Evolutionary conservation across 2,329 filamentous ascomycete genomes (phyloP), one percentile per base, ranked within the genome.

Genomic region (Pseudocercospora crystallina): DNA sequence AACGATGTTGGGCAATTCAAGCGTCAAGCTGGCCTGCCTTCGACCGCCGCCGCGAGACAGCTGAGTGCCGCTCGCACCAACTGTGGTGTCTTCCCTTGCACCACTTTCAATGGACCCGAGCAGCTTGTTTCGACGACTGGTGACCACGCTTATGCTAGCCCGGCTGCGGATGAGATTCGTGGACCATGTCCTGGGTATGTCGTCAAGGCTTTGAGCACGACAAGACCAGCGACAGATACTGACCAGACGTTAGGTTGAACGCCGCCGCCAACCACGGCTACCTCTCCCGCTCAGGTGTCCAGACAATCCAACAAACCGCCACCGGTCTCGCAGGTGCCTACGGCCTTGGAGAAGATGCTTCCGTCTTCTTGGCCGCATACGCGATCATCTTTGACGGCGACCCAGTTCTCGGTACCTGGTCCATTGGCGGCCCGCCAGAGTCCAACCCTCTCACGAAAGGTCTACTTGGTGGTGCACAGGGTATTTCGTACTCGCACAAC

Each of bases 401-500:
- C 34, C 41, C 45, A 10, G 13, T 47, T 10, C 39, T 14, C 2
- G 37, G 12, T 33, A 53, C 43, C 3, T 66, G 64, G 65, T 63
- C 59, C 5, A 67, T 67, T 13, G 65, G 64, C n/a, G 40, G 48
- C 5, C 53, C 49, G 14, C 52, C 56, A 5, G 44, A 50, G 20
- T 48, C 38, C 26, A 30, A 44, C 39, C 49, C 42, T 34, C 13
- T 51, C n/a, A 42, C 53, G 4, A 43, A 45, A 51, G 47, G 53
- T 13, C 48, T 51, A 14, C 49, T 64, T 26, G 55, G 60, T 35
- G 44, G 44, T 14, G 51, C 43, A 42, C 61, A 56, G 58, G 66
- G 56, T 49, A 58, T 65, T 43, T 54, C 50, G 3, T 61, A 57
- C 35, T 56, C 60, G 8, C 69, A 71, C 59, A 69, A 68, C 56